phyloP scores from a whole-genome alignment of 1,284 basidiomycete genomes.

The Thelephora terrestris region DNA sequence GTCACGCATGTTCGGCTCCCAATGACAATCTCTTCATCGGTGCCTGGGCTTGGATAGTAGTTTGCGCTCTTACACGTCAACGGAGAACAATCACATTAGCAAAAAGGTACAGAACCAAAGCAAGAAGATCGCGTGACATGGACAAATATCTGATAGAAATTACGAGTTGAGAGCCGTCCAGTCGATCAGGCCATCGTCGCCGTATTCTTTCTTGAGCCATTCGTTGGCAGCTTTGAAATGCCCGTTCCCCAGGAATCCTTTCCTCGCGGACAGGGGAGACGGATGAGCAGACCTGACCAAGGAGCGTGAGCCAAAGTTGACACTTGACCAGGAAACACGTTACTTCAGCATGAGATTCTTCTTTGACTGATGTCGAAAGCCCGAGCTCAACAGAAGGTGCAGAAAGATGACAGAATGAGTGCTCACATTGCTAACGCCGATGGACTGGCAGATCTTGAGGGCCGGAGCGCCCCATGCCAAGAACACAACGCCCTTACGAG shows the following conservation, averaged over 20 bases:
- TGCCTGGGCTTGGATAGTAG: neutral
- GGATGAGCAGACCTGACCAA: slow-evolving; percentile 35
- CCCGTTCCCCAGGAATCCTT: slow-evolving; percentile 49
- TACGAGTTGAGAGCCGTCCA: slow-evolving; percentile 20
- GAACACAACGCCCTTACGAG: slow-evolving; percentile 27
- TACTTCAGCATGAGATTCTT: slow-evolving; percentile 10
- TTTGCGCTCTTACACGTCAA: too few species aligned
- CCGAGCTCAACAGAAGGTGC: neutral
- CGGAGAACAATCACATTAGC: too few species aligned
- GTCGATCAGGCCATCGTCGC: slow-evolving; percentile 29
- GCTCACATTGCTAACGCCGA: slow-evolving; percentile 17
- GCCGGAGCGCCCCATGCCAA: slow-evolving; percentile 49
- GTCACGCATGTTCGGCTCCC: too few species aligned
- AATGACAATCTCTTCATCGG: too few species aligned
- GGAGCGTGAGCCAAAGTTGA: neutral
- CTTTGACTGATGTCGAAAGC: neutral
- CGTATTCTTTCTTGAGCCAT: slow-evolving; percentile 34
- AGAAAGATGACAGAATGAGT: neutral
- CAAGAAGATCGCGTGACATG: too few species aligned
- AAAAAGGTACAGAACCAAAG: neutral
- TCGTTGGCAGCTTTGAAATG: slow-evolving; percentile 47
- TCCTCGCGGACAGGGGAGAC: slow-evolving; percentile 38
- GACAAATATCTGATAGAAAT: neutral
- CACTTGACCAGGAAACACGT: neutral
- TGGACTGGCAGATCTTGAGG: slow-evolving; percentile 36